A percentile compares a stretch with the other conserved stretches of the same genome.
Evolutionary conservation across 177 flowering plant genomes (phyloP).

Genomic region (Tripterygium wilfordii): DNA sequence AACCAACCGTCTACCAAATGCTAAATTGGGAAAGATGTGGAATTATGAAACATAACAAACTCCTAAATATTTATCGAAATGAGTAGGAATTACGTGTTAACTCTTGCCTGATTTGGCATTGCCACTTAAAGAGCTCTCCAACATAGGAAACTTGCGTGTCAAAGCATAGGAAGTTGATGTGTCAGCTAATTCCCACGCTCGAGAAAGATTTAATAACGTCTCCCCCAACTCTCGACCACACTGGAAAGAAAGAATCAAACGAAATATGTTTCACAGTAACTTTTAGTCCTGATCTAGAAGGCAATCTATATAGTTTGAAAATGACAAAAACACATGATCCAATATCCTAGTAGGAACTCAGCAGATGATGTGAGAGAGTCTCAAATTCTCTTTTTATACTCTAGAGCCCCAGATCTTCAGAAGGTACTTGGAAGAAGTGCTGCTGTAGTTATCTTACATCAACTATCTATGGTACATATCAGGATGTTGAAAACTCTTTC

Average conservation of each 20-base stretch:
- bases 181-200: slow-evolving; percentile 90
- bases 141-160: slow-evolving; percentile 53
- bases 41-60: slow-evolving; percentile 4
- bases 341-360: too few species aligned
- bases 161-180: slow-evolving; percentile 61
- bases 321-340: too few species aligned
- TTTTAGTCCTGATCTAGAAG: not conserved
- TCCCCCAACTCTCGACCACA: slow-evolving; percentile 91
- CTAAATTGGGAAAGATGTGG: slow-evolving; percentile 33
- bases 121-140: slow-evolving; percentile 41
- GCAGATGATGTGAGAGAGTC: too few species aligned
- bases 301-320: too few species aligned
- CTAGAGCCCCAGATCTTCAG: too few species aligned
- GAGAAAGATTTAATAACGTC: slow-evolving; percentile 62
- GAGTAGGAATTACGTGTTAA: slow-evolving; percentile 1
- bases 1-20: slow-evolving; percentile 75
- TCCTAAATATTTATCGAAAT: slow-evolving; percentile 1
- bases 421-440: too few species aligned
- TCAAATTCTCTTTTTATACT: too few species aligned
- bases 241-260: slow-evolving; percentile 27
- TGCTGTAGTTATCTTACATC: too few species aligned
- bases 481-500: too few species aligned
- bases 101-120: slow-evolving; percentile 72
- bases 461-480: too few species aligned
- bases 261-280: not conserved